A percentile compares a stretch with the other conserved stretches of the same genome.
Evolutionary conservation across 306 rosid genomes (phyloP).

Genomic region (Prunus campanulata): DNA sequence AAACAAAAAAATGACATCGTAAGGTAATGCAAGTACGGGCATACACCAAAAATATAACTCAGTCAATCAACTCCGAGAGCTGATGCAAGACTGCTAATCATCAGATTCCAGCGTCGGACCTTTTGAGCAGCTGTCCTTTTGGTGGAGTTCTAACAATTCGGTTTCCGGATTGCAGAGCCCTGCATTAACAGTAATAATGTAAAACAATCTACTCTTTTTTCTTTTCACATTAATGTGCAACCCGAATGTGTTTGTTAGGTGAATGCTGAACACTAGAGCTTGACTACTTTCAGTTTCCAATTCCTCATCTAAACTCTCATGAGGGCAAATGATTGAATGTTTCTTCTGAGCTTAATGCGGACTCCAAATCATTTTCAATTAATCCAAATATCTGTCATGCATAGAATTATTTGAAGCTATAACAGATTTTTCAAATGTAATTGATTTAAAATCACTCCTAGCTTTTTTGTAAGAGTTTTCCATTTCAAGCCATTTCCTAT

Average conservation of each 20-base stretch:
- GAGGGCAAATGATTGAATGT: not conserved
- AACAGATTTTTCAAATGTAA: not conserved
- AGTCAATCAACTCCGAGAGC: not conserved
- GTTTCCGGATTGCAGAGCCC: conserved; percentile 91
- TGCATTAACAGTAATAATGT: conserved; percentile 29
- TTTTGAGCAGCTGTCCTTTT: conserved; percentile 62
- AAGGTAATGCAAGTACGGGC: conserved; percentile 13
- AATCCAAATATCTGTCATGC: not conserved
- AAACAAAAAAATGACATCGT: not conserved
- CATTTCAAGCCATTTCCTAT: not conserved
- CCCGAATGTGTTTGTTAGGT: not conserved
- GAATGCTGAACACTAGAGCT: not conserved
- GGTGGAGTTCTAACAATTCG: conserved; percentile 82
- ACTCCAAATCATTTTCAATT: not conserved
- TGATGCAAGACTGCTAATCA: conserved; percentile 22
- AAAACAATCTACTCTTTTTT: not conserved
- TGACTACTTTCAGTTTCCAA: not conserved
- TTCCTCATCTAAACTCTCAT: not conserved
- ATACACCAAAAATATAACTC: conserved; percentile 26
- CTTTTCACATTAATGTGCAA: not conserved
- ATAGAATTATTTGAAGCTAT: too few species aligned
- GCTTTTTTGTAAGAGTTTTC: not conserved
- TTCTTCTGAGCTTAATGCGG: not conserved
- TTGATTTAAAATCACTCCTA: not conserved
- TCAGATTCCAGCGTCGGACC: conserved; percentile 69